Evolutionary conservation across 129 eudicot species (phyloP), one percentile per base, ranked within the genome.

Genomic region (Saposhnikovia divaricata): DNA sequence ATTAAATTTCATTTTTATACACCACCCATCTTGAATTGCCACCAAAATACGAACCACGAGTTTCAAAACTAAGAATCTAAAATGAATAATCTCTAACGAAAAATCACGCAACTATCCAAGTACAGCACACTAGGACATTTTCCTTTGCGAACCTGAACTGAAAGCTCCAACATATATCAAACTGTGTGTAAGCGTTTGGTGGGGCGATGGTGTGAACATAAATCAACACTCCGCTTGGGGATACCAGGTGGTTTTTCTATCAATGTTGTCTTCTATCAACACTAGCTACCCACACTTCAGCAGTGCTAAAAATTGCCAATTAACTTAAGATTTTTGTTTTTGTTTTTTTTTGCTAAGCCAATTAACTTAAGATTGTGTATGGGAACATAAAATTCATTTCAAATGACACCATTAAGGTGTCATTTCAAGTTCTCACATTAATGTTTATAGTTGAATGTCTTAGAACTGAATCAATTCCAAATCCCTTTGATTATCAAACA

Each of bases 261-360:
- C 65, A 21, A 55, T 21, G 27, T 21, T 55, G 11, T 42, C 76
- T 42, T 74, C 77, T 25, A 11, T 27, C 57, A n/a, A n/a, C 31
- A 74, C 69, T 57, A 57, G 66, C 11, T 55, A 55, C 65, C 65
- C 69, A n/a, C 72, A 65, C 19, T 28, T 68, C 15, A 68, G 73
- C 43, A 4, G 73, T 12, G 34, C 43, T 34, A 34, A 34, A 34
- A 34, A 34, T 34, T 34, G 37, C 21, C 43, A 68, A 31, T 68
- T 12, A 13, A 68, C 73, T 68, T 68, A 4, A 23, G 27, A 19
- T 6, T 21, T 34, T 34, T 34, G 2, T 34, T 34, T 34, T n/a
- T n/a, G n/a, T n/a, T n/a, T n/a, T n/a, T n/a, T n/a, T 34, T 34
- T 34, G 37, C 37, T 34, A 34, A 34, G 2, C 21, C 43, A 68